phyloP scores from a whole-genome alignment of 306 rosid species.

The Lagenaria siceraria region DNA sequence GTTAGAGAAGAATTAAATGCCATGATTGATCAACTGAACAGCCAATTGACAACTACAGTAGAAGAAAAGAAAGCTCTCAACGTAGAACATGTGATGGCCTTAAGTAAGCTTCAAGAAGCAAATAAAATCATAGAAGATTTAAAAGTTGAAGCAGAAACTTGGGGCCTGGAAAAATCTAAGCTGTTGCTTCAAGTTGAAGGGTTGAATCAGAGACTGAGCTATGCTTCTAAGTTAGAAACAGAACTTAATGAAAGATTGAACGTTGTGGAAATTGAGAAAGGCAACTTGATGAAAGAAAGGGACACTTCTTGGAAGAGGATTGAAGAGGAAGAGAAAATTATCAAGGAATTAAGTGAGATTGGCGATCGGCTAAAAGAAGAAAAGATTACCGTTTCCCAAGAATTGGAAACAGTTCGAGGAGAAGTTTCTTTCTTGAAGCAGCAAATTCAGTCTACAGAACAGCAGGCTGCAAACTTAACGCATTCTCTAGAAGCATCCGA shows the following conservation, averaged over 20 bases:
- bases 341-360: conserved; percentile 26
- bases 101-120: conserved; percentile 16
- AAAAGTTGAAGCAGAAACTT: not conserved
- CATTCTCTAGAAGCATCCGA: conserved; percentile 30
- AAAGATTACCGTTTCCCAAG: conserved; percentile 34
- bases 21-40: conserved; percentile 12
- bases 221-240: conserved; percentile 4
- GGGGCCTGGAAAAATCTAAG: not conserved
- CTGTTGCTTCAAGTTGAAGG: conserved; percentile 4
- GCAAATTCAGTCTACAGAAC: conserved; percentile 40
- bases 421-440: conserved; percentile 39
- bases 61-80: conserved; percentile 40
- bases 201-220: conserved; percentile 5
- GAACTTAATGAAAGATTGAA: conserved; percentile 33
- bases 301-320: conserved; percentile 31
- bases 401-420: conserved; percentile 33
- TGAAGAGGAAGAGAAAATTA: conserved; percentile 43
- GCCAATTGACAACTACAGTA: conserved; percentile 20
- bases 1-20: not conserved
- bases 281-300: conserved; percentile 27
- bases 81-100: conserved; percentile 34
- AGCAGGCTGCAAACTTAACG: conserved; percentile 29
- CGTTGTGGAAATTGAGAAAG: conserved; percentile 24
- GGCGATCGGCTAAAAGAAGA: conserved; percentile 46
- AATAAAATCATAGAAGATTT: not conserved